These are phyloP conservation scores for Fusarium domesticum DNA, from an alignment of 2,329 filamentous ascomycete species.

Conservation along the genomic window DNA sequence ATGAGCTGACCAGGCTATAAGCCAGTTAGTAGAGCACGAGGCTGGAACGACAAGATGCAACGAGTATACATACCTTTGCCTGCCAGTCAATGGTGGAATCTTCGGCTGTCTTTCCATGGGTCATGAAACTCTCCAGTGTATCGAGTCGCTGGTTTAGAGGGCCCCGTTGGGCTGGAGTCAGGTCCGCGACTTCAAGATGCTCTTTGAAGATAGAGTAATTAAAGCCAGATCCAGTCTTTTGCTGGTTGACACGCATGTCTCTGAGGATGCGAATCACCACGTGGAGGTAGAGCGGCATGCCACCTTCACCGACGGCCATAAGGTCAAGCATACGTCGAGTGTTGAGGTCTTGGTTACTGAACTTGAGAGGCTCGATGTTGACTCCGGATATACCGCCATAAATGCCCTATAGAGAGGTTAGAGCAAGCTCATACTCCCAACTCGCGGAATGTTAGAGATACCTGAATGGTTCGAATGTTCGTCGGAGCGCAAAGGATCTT, in stretches of 20 bases:
- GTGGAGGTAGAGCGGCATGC: conserved; percentile 56
- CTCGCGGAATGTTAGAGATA: neutral
- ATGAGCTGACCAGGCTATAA: conserved; percentile 35
- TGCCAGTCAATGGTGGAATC: neutral
- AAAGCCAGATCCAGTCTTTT: conserved; percentile 39
- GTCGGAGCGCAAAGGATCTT: neutral
- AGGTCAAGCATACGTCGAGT: conserved; percentile 57
- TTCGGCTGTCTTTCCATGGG: neutral
- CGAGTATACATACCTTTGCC: neutral
- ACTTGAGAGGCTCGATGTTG: conserved; percentile 43
- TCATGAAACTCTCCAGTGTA: conserved; percentile 51
- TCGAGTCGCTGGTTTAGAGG: conserved; percentile 45
- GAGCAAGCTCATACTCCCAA: neutral
- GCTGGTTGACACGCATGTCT: conserved; percentile 50
- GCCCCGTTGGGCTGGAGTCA: conserved; percentile 48
- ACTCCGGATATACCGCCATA: neutral
- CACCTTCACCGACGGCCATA: conserved; percentile 51
- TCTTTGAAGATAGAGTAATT: conserved; percentile 49
- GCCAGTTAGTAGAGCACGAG: neutral
- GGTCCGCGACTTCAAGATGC: conserved; percentile 29
- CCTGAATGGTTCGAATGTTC: neutral
- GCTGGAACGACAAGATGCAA: neutral
- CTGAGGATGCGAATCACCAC: conserved; percentile 55
- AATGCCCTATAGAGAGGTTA: neutral
- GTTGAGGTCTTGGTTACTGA: conserved; percentile 44